These are phyloP conservation scores for Fistulinella prunicolor DNA, from an alignment of 768 basidiomycete species.

Conservation along the genomic window DNA sequence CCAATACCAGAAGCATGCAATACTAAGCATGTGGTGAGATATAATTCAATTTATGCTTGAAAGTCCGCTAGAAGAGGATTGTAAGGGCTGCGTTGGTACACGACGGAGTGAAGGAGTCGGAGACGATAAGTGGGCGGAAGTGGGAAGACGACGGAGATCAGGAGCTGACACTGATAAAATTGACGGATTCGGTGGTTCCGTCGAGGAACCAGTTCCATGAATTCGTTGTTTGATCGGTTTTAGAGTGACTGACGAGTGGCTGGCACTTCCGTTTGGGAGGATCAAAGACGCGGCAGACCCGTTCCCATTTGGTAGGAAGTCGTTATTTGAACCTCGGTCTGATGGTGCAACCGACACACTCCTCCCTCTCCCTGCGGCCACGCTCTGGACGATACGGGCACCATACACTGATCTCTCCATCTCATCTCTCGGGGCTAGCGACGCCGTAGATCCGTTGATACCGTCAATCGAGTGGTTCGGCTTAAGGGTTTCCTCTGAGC, in stretches of 20 bases:
- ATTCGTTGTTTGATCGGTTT: constrained; percentile 16
- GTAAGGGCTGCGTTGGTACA: constrained; percentile 10
- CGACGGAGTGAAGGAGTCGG: constrained; percentile 12
- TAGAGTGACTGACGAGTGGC: constrained; percentile 20
- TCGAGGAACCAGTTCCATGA: constrained; percentile 4
- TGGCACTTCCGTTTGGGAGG: constrained; percentile 24
- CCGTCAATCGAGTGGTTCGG: constrained; percentile 38
- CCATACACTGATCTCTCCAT: constrained; percentile 30
- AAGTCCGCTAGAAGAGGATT: constrained; percentile 18
- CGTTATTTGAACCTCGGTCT: constrained; percentile 24
- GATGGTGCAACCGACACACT: constrained; percentile 37
- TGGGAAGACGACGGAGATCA: constrained; percentile 19
- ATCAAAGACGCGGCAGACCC: constrained; percentile 10
- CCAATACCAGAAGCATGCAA: constrained; percentile 20
- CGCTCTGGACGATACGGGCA: constrained; percentile 55
- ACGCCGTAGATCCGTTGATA: constrained; percentile 48
- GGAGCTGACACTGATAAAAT: constrained; percentile 25
- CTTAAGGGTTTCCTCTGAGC: constrained; percentile 66
- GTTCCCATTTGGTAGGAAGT: constrained; percentile 11
- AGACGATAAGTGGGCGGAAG: constrained; percentile 9
- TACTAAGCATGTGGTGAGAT: constrained; percentile 15
- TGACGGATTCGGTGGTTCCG: constrained; percentile 8
- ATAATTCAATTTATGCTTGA: constrained; percentile 24
- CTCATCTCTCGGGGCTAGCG: constrained; percentile 34
- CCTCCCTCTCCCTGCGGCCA: constrained; percentile 45